These are phyloP conservation scores for Candida nemodendra DNA, from an alignment of 805 yeast genomes.

Conservation along the genomic window DNA sequence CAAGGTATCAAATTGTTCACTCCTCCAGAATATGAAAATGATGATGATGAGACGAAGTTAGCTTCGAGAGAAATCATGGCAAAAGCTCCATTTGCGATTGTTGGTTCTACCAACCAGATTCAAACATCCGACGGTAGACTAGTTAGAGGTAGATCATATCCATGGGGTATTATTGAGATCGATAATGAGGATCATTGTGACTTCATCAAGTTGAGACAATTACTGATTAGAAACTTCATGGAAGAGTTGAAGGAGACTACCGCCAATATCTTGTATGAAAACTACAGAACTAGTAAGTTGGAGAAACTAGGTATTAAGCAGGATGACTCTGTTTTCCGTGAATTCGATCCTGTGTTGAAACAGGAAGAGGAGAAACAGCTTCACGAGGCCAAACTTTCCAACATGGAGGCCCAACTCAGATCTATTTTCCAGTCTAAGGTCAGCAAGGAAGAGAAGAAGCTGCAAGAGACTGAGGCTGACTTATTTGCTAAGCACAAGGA, in stretches of 20 bases:
- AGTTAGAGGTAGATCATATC: constrained; percentile 90
- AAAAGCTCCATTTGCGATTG: constrained; percentile 87
- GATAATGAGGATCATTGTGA: constrained; percentile 94
- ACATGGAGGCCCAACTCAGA: constrained; percentile 96
- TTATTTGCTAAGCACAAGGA: constrained; percentile 93
- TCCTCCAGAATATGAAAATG: constrained; percentile 74
- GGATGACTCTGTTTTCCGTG: constrained; percentile 90
- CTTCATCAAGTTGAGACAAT: constrained; percentile 82
- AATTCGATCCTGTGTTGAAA: constrained; percentile 87
- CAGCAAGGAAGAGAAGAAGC: constrained; percentile 92
- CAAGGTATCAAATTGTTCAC: constrained; percentile 74
- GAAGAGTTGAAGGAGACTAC: constrained; percentile 93
- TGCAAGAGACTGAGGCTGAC: constrained; percentile 96
- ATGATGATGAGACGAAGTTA: constrained; percentile 73
- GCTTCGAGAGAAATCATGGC: constrained; percentile 66
- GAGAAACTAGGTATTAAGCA: constrained; percentile 82
- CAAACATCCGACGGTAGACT: constrained; percentile 69
- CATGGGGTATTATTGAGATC: constrained; percentile 97
- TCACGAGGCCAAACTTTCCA: constrained; percentile 91
- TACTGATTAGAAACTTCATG: constrained; percentile 83
- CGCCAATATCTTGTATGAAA: constrained; percentile 72
- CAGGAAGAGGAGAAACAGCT: constrained; percentile 91
- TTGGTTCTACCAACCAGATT: constrained; percentile 80
- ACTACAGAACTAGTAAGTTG: constrained; percentile 84
- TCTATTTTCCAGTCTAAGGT: constrained; percentile 95